Evolutionary conservation across 306 rosid species (phyloP).

Genomic region (Abrus precatorius): DNA sequence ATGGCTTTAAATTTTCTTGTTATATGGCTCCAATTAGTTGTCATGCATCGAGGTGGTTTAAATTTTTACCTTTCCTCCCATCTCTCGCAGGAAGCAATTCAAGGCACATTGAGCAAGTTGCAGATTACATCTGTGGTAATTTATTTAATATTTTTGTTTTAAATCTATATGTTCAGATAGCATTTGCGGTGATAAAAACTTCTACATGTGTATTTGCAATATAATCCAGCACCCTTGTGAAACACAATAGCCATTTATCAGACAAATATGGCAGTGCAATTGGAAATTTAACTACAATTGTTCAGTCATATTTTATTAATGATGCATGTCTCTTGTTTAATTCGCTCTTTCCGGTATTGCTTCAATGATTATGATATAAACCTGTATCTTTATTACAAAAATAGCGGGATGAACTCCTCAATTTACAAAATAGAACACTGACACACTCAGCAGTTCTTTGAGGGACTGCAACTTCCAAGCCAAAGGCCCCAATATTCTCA

Average conservation of each 20-base stretch:
- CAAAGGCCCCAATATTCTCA: no score
- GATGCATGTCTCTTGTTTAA: conserved; percentile 24
- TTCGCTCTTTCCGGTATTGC: conserved; percentile 20
- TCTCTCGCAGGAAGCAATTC: conserved; percentile 70
- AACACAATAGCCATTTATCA: neutral
- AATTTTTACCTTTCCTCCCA: conserved; percentile 20
- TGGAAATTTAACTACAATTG: conserved; percentile 26
- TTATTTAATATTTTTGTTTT: conserved; percentile 38
- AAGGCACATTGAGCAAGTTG: conserved; percentile 63
- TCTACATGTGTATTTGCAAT: neutral
- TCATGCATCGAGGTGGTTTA: conserved; percentile 30
- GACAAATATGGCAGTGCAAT: conserved; percentile 7
- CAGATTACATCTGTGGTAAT: conserved; percentile 83
- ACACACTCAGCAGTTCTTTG: no score
- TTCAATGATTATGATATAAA: neutral
- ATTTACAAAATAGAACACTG: no score
- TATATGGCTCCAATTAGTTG: conserved; percentile 33
- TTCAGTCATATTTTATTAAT: neutral
- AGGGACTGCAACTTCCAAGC: no score
- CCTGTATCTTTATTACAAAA: no score
- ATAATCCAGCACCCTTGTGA: conserved; percentile 27
- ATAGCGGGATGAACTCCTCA: no score
- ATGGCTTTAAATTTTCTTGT: conserved; percentile 7
- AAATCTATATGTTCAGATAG: conserved; percentile 32
- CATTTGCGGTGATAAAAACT: conserved; percentile 8